Base-by-base conservation (phyloP, 1,139 yeast genomes). In the Suhomyces choctaworum region DNA sequence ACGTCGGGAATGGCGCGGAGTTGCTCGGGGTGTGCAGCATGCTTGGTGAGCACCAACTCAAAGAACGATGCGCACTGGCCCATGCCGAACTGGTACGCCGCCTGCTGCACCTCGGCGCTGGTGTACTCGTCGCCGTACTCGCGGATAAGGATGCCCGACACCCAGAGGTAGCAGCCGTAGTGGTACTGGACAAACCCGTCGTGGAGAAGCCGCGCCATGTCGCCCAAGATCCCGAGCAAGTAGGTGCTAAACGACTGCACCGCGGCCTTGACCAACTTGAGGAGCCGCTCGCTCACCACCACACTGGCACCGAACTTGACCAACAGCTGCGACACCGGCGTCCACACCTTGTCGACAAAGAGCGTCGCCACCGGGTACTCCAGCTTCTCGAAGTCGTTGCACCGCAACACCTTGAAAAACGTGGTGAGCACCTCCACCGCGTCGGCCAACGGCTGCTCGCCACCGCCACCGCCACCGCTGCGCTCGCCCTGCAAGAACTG, bases 81-180 rank as follows among this genome's bases (percentile, higher is more conserved):
- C 31, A 70, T 46, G 2, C 78, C 76, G 55, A 78, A 77, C 30
- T 65, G 56, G 62, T 70, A 70, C 27, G 76, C 68, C 20, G 73
- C 60, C 31, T 62, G 60, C 44, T 69, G 61, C 36, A 69, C 52
- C 20, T 56, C 62, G 5, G 54, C 53, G 17, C 62, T 49, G 28
- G 72, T 58, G 39, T 66, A 67, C 38, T 78, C 86, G 53, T 80
- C 87, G 19, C 86, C 83, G 59, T 76, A 89, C 44, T 86, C 94
- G 42, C 88, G 77, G 35, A 90, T 78, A 20, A 88, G 66, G 4
- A 86, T 75, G 4, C 96, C 97, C 3, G 95, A 82, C 12, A 87
- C 94, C 94, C 96, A 90, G 40, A 90, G 64, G 54, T 83, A 90
- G 56, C 96, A 86, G 2, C 97, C 97, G 52, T 66, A 78, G 28